A percentile compares a stretch with the other conserved stretches of the same genome.
phyloP scores from a whole-genome alignment of 768 basidiomycete species.

The Suillus ampliporus region DNA sequence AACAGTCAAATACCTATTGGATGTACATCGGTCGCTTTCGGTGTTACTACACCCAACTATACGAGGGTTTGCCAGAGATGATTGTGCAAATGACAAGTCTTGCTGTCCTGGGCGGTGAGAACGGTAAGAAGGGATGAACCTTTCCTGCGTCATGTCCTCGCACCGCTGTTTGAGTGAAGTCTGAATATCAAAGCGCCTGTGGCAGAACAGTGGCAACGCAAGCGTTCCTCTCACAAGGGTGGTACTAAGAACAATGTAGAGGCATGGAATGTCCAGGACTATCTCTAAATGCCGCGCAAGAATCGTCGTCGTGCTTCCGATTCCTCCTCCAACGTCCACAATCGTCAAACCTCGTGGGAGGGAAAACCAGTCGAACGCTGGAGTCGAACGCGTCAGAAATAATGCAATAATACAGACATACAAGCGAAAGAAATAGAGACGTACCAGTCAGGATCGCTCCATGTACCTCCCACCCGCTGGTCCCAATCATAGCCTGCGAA shows the following conservation, averaged over 20 bases:
- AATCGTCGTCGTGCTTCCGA: constrained; percentile 56
- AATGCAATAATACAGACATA: not conserved
- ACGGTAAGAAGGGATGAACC: not conserved
- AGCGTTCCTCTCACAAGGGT: not conserved
- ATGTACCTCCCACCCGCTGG: constrained; percentile 72
- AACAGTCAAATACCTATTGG: not conserved
- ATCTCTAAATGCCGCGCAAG: constrained; percentile 45
- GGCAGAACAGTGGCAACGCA: too few relatives aligned
- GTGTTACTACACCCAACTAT: not conserved
- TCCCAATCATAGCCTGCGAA: constrained; percentile 78
- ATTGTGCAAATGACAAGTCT: not conserved
- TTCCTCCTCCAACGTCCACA: constrained; percentile 75
- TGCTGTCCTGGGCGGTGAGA: not conserved
- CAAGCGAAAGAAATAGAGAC: constrained; percentile 19
- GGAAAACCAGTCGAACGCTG: constrained; percentile 64
- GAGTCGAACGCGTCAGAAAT: not conserved
- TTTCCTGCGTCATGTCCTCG: constrained; percentile 1
- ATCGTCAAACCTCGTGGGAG: constrained; percentile 56
- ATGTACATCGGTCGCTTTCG: not conserved
- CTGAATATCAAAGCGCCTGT: constrained; percentile 2
- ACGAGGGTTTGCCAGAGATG: not conserved
- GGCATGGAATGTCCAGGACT: not conserved
- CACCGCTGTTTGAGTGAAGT: constrained; percentile 1
- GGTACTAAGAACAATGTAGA: constrained; percentile 1
- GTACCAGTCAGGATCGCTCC: constrained; percentile 61